Conservation (phyloP, 306 rosid species). For the Gastrolobium villosum region DNA sequence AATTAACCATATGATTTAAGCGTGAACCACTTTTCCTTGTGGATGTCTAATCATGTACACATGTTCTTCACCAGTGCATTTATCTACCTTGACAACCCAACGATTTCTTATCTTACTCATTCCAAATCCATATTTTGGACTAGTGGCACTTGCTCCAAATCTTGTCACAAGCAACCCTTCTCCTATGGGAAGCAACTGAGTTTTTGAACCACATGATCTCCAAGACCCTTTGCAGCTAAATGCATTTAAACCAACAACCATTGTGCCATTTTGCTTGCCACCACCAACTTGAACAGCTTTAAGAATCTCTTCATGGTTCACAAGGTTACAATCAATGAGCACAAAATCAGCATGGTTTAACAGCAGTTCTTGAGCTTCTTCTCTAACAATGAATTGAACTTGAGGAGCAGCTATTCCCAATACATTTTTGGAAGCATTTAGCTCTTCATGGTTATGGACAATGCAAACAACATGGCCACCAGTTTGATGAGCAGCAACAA, state of each 20-base stretch:
- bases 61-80: conserved; percentile 95
- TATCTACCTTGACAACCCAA: conserved; percentile 86
- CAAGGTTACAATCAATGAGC: conserved; percentile 73
- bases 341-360: conserved; percentile 70
- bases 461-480: conserved; percentile 77
- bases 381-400: conserved; percentile 67
- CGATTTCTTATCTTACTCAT: conserved; percentile 54
- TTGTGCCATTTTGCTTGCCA: conserved; percentile 53
- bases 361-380: conserved; percentile 61
- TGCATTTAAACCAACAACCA: conserved; percentile 84
- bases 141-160: conserved; percentile 40
- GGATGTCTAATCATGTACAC: conserved; percentile 80
- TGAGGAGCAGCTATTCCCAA: conserved; percentile 44
- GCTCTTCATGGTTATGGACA: conserved; percentile 48
- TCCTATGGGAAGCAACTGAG: conserved; percentile 86
- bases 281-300: conserved; percentile 49
- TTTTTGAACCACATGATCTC: conserved; percentile 63
- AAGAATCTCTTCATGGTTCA: conserved; percentile 61
- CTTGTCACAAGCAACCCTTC: conserved; percentile 73
- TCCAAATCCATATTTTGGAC: conserved; percentile 43
- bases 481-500: conserved; percentile 80
- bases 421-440: conserved; percentile 49
- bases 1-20: conserved; percentile 46
- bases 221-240: conserved; percentile 58
- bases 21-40: conserved; percentile 66